Evolutionary conservation across 2,329 filamentous ascomycete species (phyloP).

Genomic region (Pezicula neosporulosa): DNA sequence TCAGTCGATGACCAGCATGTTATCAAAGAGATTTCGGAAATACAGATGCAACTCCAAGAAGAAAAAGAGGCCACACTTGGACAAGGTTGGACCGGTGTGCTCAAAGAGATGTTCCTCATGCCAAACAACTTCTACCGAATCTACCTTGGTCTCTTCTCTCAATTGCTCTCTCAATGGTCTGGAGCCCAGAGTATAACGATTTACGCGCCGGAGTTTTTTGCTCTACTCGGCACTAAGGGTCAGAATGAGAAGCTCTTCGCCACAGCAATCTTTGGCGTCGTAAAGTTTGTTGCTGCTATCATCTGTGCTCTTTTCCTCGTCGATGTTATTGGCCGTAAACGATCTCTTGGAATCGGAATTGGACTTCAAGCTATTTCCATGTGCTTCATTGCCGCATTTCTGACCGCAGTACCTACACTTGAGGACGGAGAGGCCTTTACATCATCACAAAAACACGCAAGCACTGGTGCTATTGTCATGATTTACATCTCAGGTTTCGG

Average conservation of each 20-base stretch:
- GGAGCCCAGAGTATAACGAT: slow-evolving; percentile 73
- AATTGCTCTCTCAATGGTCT: slow-evolving; percentile 72
- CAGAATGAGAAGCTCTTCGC: slow-evolving; percentile 67
- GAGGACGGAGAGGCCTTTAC: slow-evolving; percentile 44
- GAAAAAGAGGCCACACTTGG: slow-evolving; percentile 71
- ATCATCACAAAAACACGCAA: slow-evolving; percentile 47
- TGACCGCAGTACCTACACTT: slow-evolving; percentile 58
- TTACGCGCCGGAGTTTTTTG: slow-evolving; percentile 72
- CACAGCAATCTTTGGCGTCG: slow-evolving; percentile 71
- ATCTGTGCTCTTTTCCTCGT: slow-evolving; percentile 75
- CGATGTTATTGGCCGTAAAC: slow-evolving; percentile 74
- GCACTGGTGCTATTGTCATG: slow-evolving; percentile 67
- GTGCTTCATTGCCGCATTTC: slow-evolving; percentile 59
- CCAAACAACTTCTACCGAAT: slow-evolving; percentile 71
- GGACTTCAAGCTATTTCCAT: slow-evolving; percentile 56
- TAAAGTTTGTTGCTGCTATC: slow-evolving; percentile 67
- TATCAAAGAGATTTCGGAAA: slow-evolving; percentile 56
- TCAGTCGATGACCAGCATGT: slow-evolving; percentile 58
- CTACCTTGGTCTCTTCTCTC: slow-evolving; percentile 64
- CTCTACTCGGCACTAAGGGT: slow-evolving; percentile 66
- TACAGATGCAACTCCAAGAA: slow-evolving; percentile 62
- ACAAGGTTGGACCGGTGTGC: slow-evolving; percentile 56
- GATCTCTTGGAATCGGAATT: slow-evolving; percentile 58
- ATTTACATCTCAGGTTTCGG: slow-evolving; percentile 68
- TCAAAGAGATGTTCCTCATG: slow-evolving; percentile 66